Evolutionary conservation across 139 green algal species (phyloP), one percentile per base, ranked within the genome.

Genomic region (Micractinium conductrix): DNA sequence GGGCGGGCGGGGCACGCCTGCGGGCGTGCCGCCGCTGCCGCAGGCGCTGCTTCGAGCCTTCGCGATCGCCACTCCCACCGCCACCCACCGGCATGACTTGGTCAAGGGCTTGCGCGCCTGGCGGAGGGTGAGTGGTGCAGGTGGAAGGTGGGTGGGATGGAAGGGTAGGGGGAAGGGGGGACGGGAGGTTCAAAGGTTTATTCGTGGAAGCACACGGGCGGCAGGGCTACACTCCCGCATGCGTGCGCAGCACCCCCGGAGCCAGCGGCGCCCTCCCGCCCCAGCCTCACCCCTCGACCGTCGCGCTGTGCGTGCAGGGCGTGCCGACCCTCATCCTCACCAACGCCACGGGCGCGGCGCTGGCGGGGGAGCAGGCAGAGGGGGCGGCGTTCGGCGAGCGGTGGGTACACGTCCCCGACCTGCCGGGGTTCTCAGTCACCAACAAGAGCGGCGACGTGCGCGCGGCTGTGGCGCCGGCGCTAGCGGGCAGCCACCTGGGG

Each of bases 61-160:
- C 24, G 65, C 65, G 4, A 33, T 72, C 2, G 65, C 33, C 65
- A 72, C 65, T 2, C 65, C n/a, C 65, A 72, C 65, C 24, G 65
- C 33, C 30, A 10, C 19, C n/a, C 65, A 72, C 65, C 65, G 65
- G 5, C 65, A 72, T 24, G 65, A 42, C 12, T 33, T 72, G 10
- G 65, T 72, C 14, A 72, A 72, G 33, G 24, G 65, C 65, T 26
- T 72, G 65, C 65, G 65, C 21, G 65, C n/a, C 65, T 72, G 65
- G 65, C n/a, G 65, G 8, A 44, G 65, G 65, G 65, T 72, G 65
- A 72, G 65, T 21, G 17, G 17, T 33, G 58, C 58, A 33, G 58
- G n/a, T n/a, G n/a, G n/a, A n/a, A n/a, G n/a, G n/a, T n/a, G n/a
- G n/a, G n/a, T n/a, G n/a, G n/a, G n/a, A n/a, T n/a, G n/a, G n/a